phyloP scores from a whole-genome alignment of 1,284 basidiomycete genomes.

The Boletus semigastroideus region DNA sequence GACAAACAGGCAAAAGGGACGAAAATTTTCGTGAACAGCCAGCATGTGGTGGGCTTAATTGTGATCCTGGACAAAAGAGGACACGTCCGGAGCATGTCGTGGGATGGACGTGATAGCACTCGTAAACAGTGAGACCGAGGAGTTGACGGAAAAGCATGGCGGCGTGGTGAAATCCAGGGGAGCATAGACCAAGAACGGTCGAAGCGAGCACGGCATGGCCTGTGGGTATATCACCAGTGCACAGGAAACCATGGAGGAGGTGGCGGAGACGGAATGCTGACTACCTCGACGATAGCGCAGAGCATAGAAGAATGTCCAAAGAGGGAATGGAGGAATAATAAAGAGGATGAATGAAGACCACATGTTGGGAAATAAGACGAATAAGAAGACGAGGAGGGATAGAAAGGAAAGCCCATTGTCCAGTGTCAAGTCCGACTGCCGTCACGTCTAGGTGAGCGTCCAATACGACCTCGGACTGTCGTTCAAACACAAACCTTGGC shows the following conservation, averaged over 20 bases:
- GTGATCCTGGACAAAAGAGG: slow-evolving; percentile 6
- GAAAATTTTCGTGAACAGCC: slow-evolving; percentile 11
- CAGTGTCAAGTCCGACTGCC: slow-evolving; percentile 29
- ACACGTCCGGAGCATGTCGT: slow-evolving; percentile 19
- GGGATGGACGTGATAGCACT: slow-evolving; percentile 1
- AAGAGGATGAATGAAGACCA: slow-evolving; percentile 21
- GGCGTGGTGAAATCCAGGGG: slow-evolving; percentile 25
- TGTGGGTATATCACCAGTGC: slow-evolving; percentile 25
- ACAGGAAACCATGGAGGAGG: slow-evolving; percentile 11
- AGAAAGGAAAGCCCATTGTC: slow-evolving; percentile 30
- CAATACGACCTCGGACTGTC: slow-evolving; percentile 22
- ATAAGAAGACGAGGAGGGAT: slow-evolving; percentile 23
- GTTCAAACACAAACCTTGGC: slow-evolving; percentile 19
- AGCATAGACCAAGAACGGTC: slow-evolving; percentile 21
- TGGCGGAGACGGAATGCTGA: slow-evolving; percentile 17
- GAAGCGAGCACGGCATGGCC: slow-evolving; percentile 18
- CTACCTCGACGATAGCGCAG: slow-evolving; percentile 20
- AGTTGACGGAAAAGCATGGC: slow-evolving; percentile 22
- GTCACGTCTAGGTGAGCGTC: slow-evolving; percentile 17
- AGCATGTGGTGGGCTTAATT: slow-evolving; percentile 1
- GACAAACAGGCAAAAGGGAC: slow-evolving; percentile 1
- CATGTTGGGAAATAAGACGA: slow-evolving; percentile 30
- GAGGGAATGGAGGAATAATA: slow-evolving; percentile 22
- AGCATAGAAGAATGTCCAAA: slow-evolving; percentile 29
- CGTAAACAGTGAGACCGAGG: slow-evolving; percentile 21